Conservation (phyloP, 2,329 filamentous ascomycete species). For the Dactylellina leptospora region DNA sequence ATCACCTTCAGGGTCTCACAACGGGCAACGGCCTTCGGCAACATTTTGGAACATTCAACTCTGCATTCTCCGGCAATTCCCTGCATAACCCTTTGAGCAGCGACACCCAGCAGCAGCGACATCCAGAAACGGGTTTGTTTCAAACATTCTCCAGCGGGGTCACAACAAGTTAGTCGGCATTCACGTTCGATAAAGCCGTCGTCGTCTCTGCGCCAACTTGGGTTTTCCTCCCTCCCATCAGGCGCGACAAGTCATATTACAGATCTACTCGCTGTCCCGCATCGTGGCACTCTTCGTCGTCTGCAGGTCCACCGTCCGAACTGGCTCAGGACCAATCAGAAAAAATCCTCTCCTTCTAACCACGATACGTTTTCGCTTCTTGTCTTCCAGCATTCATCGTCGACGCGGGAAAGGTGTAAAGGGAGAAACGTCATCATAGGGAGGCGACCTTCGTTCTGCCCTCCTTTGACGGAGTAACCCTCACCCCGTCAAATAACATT, state of each 20-base stretch:
- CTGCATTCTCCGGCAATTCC: constrained; percentile 33
- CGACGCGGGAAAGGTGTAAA: constrained; percentile 47
- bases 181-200: background rate
- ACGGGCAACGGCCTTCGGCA: background rate
- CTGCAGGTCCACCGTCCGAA: constrained; percentile 22
- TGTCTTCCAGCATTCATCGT: constrained; percentile 6
- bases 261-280: constrained; percentile 23
- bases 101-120: no score
- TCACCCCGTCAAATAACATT: constrained; percentile 31
- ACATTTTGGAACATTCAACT: constrained; percentile 33
- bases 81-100: no score
- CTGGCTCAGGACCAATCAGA: constrained; percentile 31
- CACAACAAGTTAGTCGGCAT: no score
- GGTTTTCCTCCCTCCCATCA: background rate
- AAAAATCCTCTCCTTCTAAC: constrained; percentile 20
- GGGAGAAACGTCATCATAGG: constrained; percentile 48
- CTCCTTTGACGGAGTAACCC: constrained; percentile 54
- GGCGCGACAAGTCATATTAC: constrained; percentile 42
- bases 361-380: constrained; percentile 9
- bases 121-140: no score
- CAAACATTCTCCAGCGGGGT: no score
- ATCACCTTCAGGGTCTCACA: background rate
- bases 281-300: constrained; percentile 42
- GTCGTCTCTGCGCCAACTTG: background rate
- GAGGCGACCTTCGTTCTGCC: constrained; percentile 51